phyloP scores from a whole-genome alignment of 2,329 filamentous ascomycete genomes.

The Blastomyces parvus region DNA sequence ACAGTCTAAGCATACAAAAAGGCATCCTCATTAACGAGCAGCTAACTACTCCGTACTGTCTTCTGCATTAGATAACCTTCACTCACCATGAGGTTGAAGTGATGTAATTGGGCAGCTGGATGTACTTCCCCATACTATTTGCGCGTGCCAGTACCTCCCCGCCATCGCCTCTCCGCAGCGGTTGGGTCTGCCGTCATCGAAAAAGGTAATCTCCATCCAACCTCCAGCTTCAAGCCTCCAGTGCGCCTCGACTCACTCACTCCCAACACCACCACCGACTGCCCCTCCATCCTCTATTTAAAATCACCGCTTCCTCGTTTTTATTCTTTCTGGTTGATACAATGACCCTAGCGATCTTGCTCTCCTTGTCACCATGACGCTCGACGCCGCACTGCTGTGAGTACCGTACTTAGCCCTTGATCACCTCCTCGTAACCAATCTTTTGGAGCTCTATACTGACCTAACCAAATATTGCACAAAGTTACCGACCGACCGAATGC shows the following conservation, averaged over 20 bases:
- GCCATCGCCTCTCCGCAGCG: background rate
- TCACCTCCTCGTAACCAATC: background rate
- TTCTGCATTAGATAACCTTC: no score
- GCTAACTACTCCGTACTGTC: no score
- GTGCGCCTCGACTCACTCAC: background rate
- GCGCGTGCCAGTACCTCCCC: background rate
- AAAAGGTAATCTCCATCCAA: background rate
- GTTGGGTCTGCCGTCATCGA: slow-evolving; percentile 10
- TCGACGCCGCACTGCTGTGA: slow-evolving; percentile 33
- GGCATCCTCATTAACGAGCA: no score
- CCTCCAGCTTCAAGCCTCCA: background rate
- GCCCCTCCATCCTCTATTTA: background rate
- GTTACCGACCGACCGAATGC: slow-evolving; percentile 56
- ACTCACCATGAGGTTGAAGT: no score
- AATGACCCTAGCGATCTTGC: slow-evolving; percentile 6
- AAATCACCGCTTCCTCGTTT: slow-evolving; percentile 7
- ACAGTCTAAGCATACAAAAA: no score
- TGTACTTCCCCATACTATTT: background rate
- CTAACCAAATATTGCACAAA: slow-evolving; percentile 27
- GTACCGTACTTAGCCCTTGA: slow-evolving; percentile 13
- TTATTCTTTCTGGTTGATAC: background rate
- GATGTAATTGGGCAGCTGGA: background rate
- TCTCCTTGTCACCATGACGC: slow-evolving; percentile 31
- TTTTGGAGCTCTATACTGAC: slow-evolving; percentile 7
- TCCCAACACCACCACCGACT: background rate